Evolutionary conservation across 345 rosid species (phyloP).

Genomic region (Dimocarpus longan): DNA sequence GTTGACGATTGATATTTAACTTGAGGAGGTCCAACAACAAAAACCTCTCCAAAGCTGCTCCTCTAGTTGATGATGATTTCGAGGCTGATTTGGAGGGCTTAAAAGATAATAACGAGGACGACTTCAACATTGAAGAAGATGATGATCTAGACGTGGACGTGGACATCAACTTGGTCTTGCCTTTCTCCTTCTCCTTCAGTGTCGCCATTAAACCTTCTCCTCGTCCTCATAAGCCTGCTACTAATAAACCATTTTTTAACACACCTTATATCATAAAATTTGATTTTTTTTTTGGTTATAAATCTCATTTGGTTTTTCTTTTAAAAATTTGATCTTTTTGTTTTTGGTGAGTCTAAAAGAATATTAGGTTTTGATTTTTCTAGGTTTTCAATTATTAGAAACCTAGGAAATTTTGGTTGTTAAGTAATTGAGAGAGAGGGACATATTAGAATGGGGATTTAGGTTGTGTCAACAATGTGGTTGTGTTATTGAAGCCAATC

Average conservation of each 20-base stretch:
- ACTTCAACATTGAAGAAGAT: slow-evolving; percentile 52
- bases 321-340: no score
- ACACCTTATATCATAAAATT: neutral
- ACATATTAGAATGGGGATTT: no score
- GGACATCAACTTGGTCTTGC: slow-evolving; percentile 30
- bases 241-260: slow-evolving; percentile 28
- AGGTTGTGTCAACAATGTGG: no score
- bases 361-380: neutral
- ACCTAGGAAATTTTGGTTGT: no score
- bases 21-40: slow-evolving; percentile 34
- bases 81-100: slow-evolving; percentile 88
- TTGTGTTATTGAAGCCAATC: no score
- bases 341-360: no score
- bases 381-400: no score
- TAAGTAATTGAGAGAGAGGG: no score
- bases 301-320: neutral
- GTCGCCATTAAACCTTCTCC: neutral
- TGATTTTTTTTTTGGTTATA: neutral
- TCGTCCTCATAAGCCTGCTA: slow-evolving; percentile 24
- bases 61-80: slow-evolving; percentile 70
- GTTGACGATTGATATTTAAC: no score
- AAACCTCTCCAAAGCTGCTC: slow-evolving; percentile 34
- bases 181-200: slow-evolving; percentile 40
- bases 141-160: slow-evolving; percentile 48
- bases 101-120: slow-evolving; percentile 46